A percentile compares a stretch with the other conserved stretches of the same genome.
Evolutionary conservation across 2,329 filamentous ascomycete species (phyloP).

Genomic region (Aspergillus uvarum): DNA sequence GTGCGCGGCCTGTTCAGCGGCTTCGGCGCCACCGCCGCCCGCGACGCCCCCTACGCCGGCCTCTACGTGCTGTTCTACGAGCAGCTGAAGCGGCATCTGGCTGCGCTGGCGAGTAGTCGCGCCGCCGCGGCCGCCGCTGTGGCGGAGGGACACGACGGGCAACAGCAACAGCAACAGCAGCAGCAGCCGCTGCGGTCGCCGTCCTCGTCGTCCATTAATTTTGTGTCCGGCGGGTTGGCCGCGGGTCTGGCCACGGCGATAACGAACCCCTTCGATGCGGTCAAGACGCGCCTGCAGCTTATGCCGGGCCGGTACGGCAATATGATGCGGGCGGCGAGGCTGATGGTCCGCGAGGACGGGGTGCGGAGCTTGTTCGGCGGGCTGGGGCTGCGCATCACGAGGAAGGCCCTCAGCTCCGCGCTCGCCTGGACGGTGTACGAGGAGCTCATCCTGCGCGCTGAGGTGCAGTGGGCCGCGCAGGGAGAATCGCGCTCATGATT

Average conservation of each 20-base stretch:
- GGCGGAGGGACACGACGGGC: background rate
- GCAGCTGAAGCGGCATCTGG: slow-evolving; percentile 42
- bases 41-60: slow-evolving; percentile 95
- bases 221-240: slow-evolving; percentile 75
- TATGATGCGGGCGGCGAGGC: slow-evolving; percentile 70
- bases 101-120: slow-evolving; percentile 21
- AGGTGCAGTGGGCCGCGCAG: slow-evolving; percentile 43
- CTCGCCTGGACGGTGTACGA: slow-evolving; percentile 97
- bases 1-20: slow-evolving; percentile 85
- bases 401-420: slow-evolving; percentile 92
- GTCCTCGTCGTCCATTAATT: slow-evolving; percentile 67
- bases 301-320: slow-evolving; percentile 82
- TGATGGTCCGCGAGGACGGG: slow-evolving; percentile 82
- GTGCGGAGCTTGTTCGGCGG: slow-evolving; percentile 80
- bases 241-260: slow-evolving; percentile 80
- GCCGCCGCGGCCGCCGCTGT: background rate
- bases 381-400: slow-evolving; percentile 77
- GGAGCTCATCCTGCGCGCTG: slow-evolving; percentile 77
- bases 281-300: slow-evolving; percentile 92
- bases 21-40: slow-evolving; percentile 87
- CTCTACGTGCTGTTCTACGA: slow-evolving; percentile 95
- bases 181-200: slow-evolving; percentile 14
- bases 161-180: slow-evolving; percentile 15
- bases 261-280: slow-evolving; percentile 94
- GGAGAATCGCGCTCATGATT: slow-evolving; percentile 13